These are phyloP conservation scores for Oidiodendron maius DNA, from an alignment of 495 filamentous ascomycete genomes.

Conservation along the genomic window DNA sequence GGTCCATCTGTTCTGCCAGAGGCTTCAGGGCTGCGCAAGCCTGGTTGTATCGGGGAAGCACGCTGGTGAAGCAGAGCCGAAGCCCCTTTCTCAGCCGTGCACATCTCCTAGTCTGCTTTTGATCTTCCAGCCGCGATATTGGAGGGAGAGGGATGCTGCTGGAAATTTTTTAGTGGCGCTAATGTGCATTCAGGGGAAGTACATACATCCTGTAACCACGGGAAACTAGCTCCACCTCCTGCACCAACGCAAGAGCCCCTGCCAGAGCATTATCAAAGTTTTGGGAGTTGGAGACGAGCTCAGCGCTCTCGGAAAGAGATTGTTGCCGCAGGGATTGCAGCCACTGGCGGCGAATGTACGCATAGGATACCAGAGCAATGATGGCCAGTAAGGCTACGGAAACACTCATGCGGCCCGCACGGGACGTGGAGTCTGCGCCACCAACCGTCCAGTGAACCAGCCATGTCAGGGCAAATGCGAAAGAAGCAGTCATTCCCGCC, in stretches of 20 bases:
- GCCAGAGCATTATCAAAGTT: constrained; percentile 77
- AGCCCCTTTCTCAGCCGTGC: constrained; percentile 69
- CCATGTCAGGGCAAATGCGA: constrained; percentile 67
- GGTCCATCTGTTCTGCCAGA: constrained; percentile 67
- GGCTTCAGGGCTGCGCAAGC: constrained; percentile 60
- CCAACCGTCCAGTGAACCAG: constrained; percentile 61
- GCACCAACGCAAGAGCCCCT: constrained; percentile 78
- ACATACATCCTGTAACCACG: constrained; percentile 85
- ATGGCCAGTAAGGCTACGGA: constrained; percentile 51
- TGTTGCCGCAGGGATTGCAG: constrained; percentile 75
- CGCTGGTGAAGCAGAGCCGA: constrained; percentile 57
- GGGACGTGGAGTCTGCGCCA: constrained; percentile 36
- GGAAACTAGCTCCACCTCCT: constrained; percentile 94
- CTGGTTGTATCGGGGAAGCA: constrained; percentile 64
- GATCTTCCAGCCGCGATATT: constrained; percentile 74
- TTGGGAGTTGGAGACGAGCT: constrained; percentile 70
- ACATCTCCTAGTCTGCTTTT: constrained; percentile 72
- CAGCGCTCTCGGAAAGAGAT: constrained; percentile 65
- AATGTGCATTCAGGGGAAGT: not conserved
- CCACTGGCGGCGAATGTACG: constrained; percentile 76
- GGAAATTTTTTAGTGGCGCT: constrained; percentile 31
- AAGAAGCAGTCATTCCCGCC: constrained; percentile 38
- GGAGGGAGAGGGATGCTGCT: constrained; percentile 84
- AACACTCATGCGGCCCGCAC: constrained; percentile 50
- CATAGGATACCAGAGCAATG: constrained; percentile 54